Percentiles rank a stretch among this genome's conserved stretches.
Conservation (phyloP, 1,284 basidiomycete genomes). For the Pseudomicrostroma phylloplanum region DNA sequence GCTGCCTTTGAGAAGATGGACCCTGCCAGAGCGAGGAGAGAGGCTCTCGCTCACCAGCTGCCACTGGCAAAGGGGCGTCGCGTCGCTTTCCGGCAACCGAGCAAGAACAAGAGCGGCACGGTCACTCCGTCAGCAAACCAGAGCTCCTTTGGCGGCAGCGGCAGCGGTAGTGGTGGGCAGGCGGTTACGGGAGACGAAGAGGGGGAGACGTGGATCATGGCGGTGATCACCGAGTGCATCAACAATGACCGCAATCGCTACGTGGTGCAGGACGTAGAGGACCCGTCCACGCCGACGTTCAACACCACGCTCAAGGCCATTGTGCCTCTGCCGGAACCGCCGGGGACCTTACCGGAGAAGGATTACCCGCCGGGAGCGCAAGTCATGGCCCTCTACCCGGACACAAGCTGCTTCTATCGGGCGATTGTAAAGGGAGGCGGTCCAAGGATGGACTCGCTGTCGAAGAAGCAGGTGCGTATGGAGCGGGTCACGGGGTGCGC, state of each 20-base stretch:
- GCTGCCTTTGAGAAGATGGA: constrained; percentile 9
- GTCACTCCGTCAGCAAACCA: constrained; percentile 2
- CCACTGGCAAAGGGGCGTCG: constrained; percentile 28
- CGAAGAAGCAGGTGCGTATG: constrained; percentile 5
- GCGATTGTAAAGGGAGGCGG: constrained; percentile 46
- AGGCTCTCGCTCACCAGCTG: constrained; percentile 22
- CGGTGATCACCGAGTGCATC: constrained; percentile 31
- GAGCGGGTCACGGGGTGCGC: background rate
- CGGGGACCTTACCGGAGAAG: constrained; percentile 36
- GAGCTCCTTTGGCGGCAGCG: background rate
- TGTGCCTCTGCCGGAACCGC: constrained; percentile 40
- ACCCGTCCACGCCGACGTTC: constrained; percentile 17
- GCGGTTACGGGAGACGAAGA: constrained; percentile 17
- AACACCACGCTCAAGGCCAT: constrained; percentile 42
- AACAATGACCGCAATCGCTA: constrained; percentile 32
- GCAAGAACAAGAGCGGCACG: constrained; percentile 12
- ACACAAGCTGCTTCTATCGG: constrained; percentile 49
- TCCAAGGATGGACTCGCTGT: constrained; percentile 20
- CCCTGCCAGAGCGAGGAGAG: constrained; percentile 22
- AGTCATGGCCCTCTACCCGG: constrained; percentile 49
- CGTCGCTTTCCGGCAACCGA: constrained; percentile 35
- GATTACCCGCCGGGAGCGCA: constrained; percentile 37
- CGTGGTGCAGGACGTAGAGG: constrained; percentile 33
- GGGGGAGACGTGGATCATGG: constrained; percentile 40
- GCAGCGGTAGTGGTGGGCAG: background rate